Percentiles rank a stretch among this genome's conserved stretches.
phyloP scores from a whole-genome alignment of 2,329 filamentous ascomycete species.

The Ilyonectria mors-panacis region DNA sequence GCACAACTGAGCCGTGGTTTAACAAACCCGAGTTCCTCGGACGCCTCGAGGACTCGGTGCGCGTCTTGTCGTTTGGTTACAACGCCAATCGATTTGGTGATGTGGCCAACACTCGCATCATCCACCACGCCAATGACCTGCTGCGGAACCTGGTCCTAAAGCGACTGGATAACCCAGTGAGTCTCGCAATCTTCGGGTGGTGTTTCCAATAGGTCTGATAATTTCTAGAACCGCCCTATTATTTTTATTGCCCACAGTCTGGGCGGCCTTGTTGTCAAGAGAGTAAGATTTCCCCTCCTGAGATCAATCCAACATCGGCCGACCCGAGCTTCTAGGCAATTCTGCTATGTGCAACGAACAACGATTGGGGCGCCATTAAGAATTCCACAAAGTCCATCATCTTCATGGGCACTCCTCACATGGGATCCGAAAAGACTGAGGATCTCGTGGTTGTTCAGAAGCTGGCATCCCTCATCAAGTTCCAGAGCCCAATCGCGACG shows the following conservation, averaged over 20 bases:
- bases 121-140: slow-evolving; percentile 41
- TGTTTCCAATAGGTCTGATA: background rate
- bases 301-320: background rate
- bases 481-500: slow-evolving; percentile 35
- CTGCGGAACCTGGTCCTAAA: slow-evolving; percentile 40
- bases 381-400: slow-evolving; percentile 39
- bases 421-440: slow-evolving; percentile 40
- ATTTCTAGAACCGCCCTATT: slow-evolving; percentile 30
- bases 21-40: slow-evolving; percentile 37
- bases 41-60: slow-evolving; percentile 28
- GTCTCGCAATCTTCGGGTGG: background rate
- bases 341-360: slow-evolving; percentile 37
- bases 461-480: slow-evolving; percentile 36
- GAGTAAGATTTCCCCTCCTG: slow-evolving; percentile 40
- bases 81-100: slow-evolving; percentile 41
- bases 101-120: slow-evolving; percentile 43
- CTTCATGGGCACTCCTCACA: slow-evolving; percentile 43
- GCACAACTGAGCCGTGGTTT: slow-evolving; percentile 36
- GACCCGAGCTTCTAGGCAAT: slow-evolving; percentile 34
- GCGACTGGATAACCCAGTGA: slow-evolving; percentile 37
- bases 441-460: slow-evolving; percentile 41
- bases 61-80: slow-evolving; percentile 40
- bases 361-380: slow-evolving; percentile 38
- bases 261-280: slow-evolving; percentile 39
- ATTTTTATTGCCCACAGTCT: slow-evolving; percentile 42